Base-by-base conservation (phyloP, 2,329 filamentous ascomycete genomes). In the Canariomyces notabilis region DNA sequence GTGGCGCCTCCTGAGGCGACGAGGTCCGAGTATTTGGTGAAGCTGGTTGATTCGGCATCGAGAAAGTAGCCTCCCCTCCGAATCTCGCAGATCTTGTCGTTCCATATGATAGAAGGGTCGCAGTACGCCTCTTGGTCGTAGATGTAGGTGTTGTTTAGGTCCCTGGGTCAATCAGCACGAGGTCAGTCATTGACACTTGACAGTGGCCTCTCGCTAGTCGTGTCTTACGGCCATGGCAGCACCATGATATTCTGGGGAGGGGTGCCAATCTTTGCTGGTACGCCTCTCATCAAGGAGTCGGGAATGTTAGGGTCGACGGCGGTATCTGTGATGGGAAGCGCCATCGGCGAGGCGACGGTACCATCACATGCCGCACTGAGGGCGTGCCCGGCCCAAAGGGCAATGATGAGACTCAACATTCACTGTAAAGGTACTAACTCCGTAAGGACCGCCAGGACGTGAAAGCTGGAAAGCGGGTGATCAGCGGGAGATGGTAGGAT, bases 131-230 rank as follows among this genome's bases (percentile, higher is more conserved):
- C 46, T 2, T 55, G 34, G 41, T 63, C 56, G 49, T 66, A 65
- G 21, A 65, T 57, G 52, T 57, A 65, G 1, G 62, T 66, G 6
- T 66, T 66, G 20, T 65, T 67, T 14, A 67, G 43, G 9, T 67
- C 63, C 2, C 64, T 67, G 41, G 26, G 8, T 26, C 11, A 14
- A 15, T 20, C 7, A 21, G 12, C n/a, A n/a, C n/a, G n/a, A n/a
- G n/a, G n/a, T n/a, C n/a, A n/a, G n/a, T n/a, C n/a, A n/a, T n/a
- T n/a, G n/a, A n/a, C n/a, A n/a, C n/a, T n/a, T n/a, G n/a, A n/a
- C n/a, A n/a, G n/a, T n/a, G n/a, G n/a, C n/a, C n/a, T n/a, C n/a
- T 15, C 8, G n/a, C 6, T 18, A 35, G 19, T 15, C 14, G 9
- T 12, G 11, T 57, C 63, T 6, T 54, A 64, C 61, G 58, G 48